Base-by-base conservation (phyloP, 495 filamentous ascomycete species). In the Hypoxylon crocopeplum region DNA sequence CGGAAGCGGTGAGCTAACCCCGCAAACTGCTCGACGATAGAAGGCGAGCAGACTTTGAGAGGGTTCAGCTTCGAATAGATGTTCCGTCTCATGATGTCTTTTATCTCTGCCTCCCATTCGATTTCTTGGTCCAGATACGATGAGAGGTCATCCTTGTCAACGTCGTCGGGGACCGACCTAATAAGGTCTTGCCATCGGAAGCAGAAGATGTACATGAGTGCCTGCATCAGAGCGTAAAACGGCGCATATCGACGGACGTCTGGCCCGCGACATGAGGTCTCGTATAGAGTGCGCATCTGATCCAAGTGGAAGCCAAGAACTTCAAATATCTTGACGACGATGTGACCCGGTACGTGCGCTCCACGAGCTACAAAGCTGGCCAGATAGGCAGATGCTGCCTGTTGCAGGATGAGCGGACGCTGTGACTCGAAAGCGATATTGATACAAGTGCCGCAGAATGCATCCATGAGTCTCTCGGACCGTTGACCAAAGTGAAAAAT, bases 111-210 rank as follows among this genome's bases (percentile, higher is more conserved):
- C 25, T 85, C 85, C 88, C 93, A 98, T 13, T 77, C 74, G 32
- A 92, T 80, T 33, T 93, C 86, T 56, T 83, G 81, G 0, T 77
- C 81, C 10, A 78, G 75, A 69, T 77, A 84, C 24, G 72, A 78
- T 3, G 82, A 67, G 13, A 80, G 72, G 40, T 88, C 85, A 13
- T 86, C 80, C 52, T 75, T 77, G 53, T 83, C 79, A 3, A 81
- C 70, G 33, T 69, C 75, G 1, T 79, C 71, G 1, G 76, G 72
- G 7, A 70, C 50, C 3, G 83, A 82, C 13, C 78, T 81, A 32
- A 90, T 87, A 39, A 99, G 77, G 53, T 97, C 93, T 30, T 89
- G 86, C 93, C 93, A 98, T 32, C 95, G 87, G 79, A 97, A 99
- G 78, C 94, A 99, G 79, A 97, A 99, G 44, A 98, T 96, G 76